A percentile compares a stretch with the other conserved stretches of the same genome.
These are phyloP conservation scores for Rhodamnia rubescens DNA, from an alignment of 345 rosid genomes.

Conservation along the genomic window DNA sequence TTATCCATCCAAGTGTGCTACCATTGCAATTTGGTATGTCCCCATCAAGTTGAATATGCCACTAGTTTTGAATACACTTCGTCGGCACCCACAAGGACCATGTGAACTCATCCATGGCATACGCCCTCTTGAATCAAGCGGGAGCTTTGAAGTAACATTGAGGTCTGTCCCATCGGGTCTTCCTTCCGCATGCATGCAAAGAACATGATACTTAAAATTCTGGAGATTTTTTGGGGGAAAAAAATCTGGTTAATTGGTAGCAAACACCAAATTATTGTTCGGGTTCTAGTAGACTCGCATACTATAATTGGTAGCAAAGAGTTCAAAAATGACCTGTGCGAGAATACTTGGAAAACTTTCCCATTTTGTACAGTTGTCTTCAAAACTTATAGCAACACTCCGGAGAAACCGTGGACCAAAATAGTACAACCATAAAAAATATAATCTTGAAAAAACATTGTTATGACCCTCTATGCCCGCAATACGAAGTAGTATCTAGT, in stretches of 20 bases:
- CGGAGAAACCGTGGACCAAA: conserved; percentile 91
- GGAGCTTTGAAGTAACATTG: conserved; percentile 79
- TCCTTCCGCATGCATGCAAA: conserved; percentile 59
- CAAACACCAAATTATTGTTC: not conserved
- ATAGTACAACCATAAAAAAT: conserved; percentile 93
- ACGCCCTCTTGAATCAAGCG: conserved; percentile 77
- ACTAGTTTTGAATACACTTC: conserved; percentile 95
- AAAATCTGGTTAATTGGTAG: not conserved
- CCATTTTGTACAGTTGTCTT: conserved; percentile 67
- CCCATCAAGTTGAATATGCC: no score
- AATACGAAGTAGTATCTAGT: not conserved
- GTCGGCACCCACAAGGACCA: conserved; percentile 90
- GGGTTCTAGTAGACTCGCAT: not conserved
- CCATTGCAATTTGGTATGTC: no score
- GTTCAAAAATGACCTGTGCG: conserved; percentile 23
- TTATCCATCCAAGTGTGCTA: no score
- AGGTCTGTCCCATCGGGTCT: conserved; percentile 90
- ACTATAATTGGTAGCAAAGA: not conserved
- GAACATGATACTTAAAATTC: not conserved
- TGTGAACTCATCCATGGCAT: conserved; percentile 86
- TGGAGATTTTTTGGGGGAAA: not conserved
- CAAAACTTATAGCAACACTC: conserved; percentile 74
- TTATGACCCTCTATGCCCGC: conserved; percentile 82
- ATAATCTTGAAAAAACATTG: conserved; percentile 83
- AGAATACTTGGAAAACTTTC: conserved; percentile 51